Evolutionary conservation across 169 alveolate species (phyloP).

Genomic region (Eimeria sp.): DNA sequence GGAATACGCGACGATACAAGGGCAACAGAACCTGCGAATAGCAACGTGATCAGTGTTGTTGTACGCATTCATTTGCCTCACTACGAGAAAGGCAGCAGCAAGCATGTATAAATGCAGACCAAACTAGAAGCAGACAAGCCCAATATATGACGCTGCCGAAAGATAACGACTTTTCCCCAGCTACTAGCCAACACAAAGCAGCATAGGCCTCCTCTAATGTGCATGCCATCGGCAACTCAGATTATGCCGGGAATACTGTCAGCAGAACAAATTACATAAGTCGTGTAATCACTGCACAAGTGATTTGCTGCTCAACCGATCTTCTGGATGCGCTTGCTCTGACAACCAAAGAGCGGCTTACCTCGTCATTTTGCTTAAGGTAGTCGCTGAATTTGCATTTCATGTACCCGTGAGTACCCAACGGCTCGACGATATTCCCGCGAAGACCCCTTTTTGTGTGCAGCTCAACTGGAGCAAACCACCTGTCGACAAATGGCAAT

Average conservation of each 20-base stretch:
- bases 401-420: slow-evolving; percentile 99
- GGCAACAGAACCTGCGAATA: slow-evolving; percentile 41
- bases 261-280: background rate
- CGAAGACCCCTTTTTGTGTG: slow-evolving; percentile 98
- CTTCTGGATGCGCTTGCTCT: background rate
- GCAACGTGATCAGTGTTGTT: background rate
- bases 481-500: slow-evolving; percentile 76
- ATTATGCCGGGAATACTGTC: background rate
- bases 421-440: slow-evolving; percentile 98
- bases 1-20: slow-evolving; percentile 84
- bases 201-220: background rate
- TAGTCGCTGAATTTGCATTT: slow-evolving; percentile 98
- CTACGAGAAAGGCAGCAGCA: background rate
- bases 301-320: background rate
- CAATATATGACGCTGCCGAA: background rate
- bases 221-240: background rate
- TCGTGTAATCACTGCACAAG: background rate
- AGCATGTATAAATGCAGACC: background rate
- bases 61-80: background rate
- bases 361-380: slow-evolving; percentile 98
- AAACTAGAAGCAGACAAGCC: background rate
- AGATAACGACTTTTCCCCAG: background rate
- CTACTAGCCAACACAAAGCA: background rate
- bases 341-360: slow-evolving; percentile 68
- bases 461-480: slow-evolving; percentile 98